These are phyloP conservation scores for Phytophthora cryptogea DNA, from an alignment of 352 stramenopile genomes.

Conservation along the genomic window DNA sequence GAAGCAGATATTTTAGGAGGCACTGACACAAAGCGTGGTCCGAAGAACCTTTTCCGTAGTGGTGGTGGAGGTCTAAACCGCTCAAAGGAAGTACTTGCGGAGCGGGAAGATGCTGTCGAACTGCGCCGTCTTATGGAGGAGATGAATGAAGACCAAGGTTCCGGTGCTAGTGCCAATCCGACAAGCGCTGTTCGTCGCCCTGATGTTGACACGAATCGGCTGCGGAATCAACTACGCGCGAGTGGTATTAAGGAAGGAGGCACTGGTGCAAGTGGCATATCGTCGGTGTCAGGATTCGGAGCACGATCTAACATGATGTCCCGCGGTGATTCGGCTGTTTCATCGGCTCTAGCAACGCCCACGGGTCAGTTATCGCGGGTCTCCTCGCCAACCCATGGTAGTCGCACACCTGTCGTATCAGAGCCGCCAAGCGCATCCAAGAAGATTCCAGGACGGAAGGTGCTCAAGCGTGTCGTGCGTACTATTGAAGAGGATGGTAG, in stretches of 20 bases:
- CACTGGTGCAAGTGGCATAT: conserved; percentile 35
- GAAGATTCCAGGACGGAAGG: conserved; percentile 54
- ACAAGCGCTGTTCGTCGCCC: conserved; percentile 53
- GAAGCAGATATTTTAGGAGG: conserved; percentile 76
- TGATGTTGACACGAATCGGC: conserved; percentile 63
- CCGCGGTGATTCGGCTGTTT: conserved; percentile 57
- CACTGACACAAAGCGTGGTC: conserved; percentile 66
- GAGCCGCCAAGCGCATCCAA: conserved; percentile 43
- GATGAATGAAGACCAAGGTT: conserved; percentile 77
- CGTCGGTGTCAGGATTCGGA: conserved; percentile 35
- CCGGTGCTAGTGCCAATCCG: conserved; percentile 26
- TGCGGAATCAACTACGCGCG: conserved; percentile 69
- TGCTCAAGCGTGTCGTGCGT: conserved; percentile 74
- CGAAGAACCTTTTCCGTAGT: conserved; percentile 78
- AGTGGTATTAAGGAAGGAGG: conserved; percentile 73
- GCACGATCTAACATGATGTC: conserved; percentile 47
- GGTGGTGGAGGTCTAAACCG: conserved; percentile 77
- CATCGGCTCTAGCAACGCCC: conserved; percentile 67
- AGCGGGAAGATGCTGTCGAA: conserved; percentile 83
- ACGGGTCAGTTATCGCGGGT: conserved; percentile 69
- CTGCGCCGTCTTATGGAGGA: conserved; percentile 79
- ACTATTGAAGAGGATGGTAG: conserved; percentile 83
- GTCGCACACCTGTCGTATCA: conserved; percentile 34
- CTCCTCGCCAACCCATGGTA: conserved; percentile 64
- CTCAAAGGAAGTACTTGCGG: conserved; percentile 68